Evolutionary conservation across 2,329 filamentous ascomycete genomes (phyloP).

Genomic region (Exophiala sp.): DNA sequence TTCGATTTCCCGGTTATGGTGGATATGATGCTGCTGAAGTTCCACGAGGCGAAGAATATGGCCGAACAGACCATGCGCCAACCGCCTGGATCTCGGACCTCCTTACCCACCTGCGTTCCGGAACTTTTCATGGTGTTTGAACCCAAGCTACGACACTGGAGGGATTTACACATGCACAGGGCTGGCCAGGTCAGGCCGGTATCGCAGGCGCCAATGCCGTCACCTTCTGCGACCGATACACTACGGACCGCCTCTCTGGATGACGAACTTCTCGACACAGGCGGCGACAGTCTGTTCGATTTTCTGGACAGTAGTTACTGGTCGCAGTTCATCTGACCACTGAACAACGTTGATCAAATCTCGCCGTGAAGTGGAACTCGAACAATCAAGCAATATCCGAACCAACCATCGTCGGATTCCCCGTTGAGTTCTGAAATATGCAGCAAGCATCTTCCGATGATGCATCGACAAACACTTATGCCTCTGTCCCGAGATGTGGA

Average conservation of each 20-base stretch:
- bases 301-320: not conserved
- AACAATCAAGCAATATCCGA: too few relatives aligned
- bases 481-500: too few relatives aligned
- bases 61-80: not conserved
- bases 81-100: not conserved
- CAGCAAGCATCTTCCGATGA: too few relatives aligned
- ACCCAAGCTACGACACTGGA: conserved; percentile 2
- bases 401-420: too few relatives aligned
- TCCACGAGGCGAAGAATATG: conserved; percentile 17
- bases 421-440: too few relatives aligned
- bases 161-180: conserved; percentile 1
- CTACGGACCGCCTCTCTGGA: not conserved
- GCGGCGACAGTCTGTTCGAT: conserved; percentile 1
- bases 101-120: not conserved
- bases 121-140: not conserved
- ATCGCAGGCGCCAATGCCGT: not conserved
- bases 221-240: not conserved
- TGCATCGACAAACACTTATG: too few relatives aligned
- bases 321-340: not conserved
- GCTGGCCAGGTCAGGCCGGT: not conserved
- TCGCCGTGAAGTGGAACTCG: not conserved
- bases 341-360: not conserved
- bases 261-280: not conserved
- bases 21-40: conserved; percentile 11
- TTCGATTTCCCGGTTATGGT: conserved; percentile 27